A percentile compares a stretch with the other conserved stretches of the same genome.
These are phyloP conservation scores for Boletellus deceptivus DNA, from an alignment of 1,284 basidiomycete genomes.

Conservation along the genomic window DNA sequence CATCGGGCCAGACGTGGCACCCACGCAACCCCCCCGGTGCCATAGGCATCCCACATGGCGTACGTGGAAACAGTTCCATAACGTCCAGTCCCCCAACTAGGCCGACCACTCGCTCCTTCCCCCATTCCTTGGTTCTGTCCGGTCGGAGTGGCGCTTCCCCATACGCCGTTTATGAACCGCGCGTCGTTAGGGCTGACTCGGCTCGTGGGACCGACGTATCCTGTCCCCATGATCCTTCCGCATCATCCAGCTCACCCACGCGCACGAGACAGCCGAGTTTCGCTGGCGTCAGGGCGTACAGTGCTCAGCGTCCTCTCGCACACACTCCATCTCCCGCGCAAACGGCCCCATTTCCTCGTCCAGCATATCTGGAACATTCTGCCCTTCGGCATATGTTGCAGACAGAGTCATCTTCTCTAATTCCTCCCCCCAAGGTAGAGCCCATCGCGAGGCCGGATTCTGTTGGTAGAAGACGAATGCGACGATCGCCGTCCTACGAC, in stretches of 20 bases:
- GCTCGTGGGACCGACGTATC: conserved; percentile 37
- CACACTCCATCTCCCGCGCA: conserved; percentile 17
- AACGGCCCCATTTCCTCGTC: conserved; percentile 53
- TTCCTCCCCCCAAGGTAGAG: conserved; percentile 41
- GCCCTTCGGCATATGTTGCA: conserved; percentile 66
- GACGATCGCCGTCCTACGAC: conserved; percentile 40
- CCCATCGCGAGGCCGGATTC: conserved; percentile 21
- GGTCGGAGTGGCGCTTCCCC: conserved; percentile 23
- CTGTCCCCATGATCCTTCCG: conserved; percentile 33
- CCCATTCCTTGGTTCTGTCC: conserved; percentile 22
- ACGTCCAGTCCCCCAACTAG: conserved; percentile 40
- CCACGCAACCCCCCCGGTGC: conserved; percentile 30
- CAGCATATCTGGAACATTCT: conserved; percentile 73
- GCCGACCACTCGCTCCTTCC: conserved; percentile 38
- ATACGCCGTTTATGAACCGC: conserved; percentile 53
- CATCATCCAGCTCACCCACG: conserved; percentile 37
- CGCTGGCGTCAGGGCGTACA: conserved; percentile 36
- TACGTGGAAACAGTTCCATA: conserved; percentile 33
- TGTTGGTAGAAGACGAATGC: conserved; percentile 20
- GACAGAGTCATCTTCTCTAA: conserved; percentile 50
- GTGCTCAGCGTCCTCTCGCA: conserved; percentile 26
- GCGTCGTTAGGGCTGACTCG: conserved; percentile 56
- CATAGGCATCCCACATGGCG: conserved; percentile 34
- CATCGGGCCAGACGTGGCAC: conserved; percentile 30
- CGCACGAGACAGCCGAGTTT: conserved; percentile 48